Evolutionary conservation across 331 rosid species (phyloP).

Genomic region (Phaseolus coccineus): DNA sequence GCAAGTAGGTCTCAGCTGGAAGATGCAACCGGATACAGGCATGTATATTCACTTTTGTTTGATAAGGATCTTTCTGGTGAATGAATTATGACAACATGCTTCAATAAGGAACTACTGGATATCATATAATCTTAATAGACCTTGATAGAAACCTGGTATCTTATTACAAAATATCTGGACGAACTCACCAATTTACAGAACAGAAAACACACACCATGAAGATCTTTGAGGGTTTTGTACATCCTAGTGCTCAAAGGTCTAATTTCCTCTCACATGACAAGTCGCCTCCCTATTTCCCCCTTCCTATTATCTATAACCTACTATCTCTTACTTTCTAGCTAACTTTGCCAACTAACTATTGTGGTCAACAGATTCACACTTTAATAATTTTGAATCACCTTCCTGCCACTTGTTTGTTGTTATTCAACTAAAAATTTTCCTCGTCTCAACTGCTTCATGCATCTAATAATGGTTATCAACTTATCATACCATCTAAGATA

Average conservation of each 20-base stretch:
- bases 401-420: neutral
- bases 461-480: neutral
- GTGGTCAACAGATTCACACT: neutral
- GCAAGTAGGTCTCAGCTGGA: slow-evolving; percentile 57
- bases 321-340: neutral
- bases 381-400: slow-evolving; percentile 23
- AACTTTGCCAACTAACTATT: neutral
- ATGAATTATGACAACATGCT: slow-evolving; percentile 5
- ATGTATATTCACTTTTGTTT: slow-evolving; percentile 40
- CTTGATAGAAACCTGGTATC: neutral
- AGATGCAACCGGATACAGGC: slow-evolving; percentile 73
- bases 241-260: neutral
- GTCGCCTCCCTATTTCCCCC: neutral
- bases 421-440: slow-evolving; percentile 15
- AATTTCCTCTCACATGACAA: neutral
- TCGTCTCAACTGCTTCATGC: neutral
- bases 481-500: neutral
- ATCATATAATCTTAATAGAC: slow-evolving; percentile 14
- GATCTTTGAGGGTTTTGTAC: neutral
- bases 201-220: neutral
- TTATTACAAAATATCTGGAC: neutral
- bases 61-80: neutral
- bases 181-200: neutral
- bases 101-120: slow-evolving; percentile 24
- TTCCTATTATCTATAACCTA: neutral